A percentile compares a stretch with the other conserved stretches of the same genome.
phyloP scores from a whole-genome alignment of 139 green algal genomes.

The Haematococcus lacustris region DNA sequence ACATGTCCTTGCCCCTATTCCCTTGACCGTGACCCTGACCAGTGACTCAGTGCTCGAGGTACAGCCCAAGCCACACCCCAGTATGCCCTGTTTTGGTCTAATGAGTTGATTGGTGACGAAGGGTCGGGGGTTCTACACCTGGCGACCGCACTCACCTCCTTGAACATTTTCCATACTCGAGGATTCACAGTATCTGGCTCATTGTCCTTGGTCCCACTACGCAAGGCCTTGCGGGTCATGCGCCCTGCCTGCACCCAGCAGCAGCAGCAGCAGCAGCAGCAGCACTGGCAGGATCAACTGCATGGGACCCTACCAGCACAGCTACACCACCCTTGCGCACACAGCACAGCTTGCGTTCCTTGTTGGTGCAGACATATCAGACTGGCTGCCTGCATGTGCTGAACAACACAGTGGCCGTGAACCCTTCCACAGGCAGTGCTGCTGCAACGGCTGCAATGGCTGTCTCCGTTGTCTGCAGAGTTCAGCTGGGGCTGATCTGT shows the following conservation, averaged over 20 bases:
- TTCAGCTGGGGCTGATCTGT: too few species aligned
- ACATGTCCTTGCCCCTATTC: not conserved
- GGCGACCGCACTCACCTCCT: not conserved
- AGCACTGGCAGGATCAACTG: too few species aligned
- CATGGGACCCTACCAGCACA: too few species aligned
- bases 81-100: not conserved
- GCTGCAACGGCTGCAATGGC: too few species aligned
- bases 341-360: too few species aligned
- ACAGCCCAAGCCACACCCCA: not conserved
- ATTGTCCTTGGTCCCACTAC: too few species aligned
- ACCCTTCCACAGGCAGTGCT: too few species aligned
- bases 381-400: not conserved
- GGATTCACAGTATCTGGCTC: not conserved
- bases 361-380: too few species aligned
- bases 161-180: slow-evolving; percentile 9
- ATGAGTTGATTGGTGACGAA: not conserved
- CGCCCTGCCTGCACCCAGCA: not conserved
- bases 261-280: not conserved
- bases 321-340: too few species aligned
- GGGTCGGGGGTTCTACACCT: not conserved
- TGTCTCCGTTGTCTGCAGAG: too few species aligned
- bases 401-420: not conserved
- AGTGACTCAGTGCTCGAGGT: not conserved
- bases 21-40: too few species aligned
- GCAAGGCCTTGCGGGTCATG: not conserved